Base-by-base conservation (phyloP, 2,329 filamentous ascomycete genomes). In the Cephalotrichum gorgonifer region DNA sequence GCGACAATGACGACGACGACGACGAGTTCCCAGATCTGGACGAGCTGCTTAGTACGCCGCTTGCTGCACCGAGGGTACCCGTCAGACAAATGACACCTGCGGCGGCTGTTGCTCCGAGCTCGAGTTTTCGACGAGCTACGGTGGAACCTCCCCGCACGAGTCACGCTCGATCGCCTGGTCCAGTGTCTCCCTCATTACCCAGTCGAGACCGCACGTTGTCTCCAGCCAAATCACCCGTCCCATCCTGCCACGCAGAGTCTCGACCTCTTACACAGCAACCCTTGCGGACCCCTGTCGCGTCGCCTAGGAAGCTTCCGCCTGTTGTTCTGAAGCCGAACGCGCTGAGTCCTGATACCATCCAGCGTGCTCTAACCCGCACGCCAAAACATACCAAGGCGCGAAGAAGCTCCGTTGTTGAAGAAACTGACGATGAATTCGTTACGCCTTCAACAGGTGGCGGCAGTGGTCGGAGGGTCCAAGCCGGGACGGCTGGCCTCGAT, bases 371-470 rank as follows among this genome's bases (percentile, higher is more conserved):
- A 35, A 41, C 39, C 20, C 48, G 25, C 31, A 45, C 48, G 31
- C 48, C 48, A 26, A 41, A 42, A 17, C 42, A 31, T 26, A 28
- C 14, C 23, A 35, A 38, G 17, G 22, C 39, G n/a, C 48, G 48
- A n/a, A 4, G 35, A 20, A 35, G n/a, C 27, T 62, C 65, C 30
- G 59, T 77, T 6, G 72, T 80, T 38, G 67, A 73, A 47, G 77
- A 81, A 54, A 81, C 77, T 0, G 77, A 80, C 42, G 76, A 79
- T 41, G 76, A 79, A 41, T 73, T 71, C 39, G 55, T 73, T 6
- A 70, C 69, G 5, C 67, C 72, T 12, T 64, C 62, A 8, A 62
- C 61, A 9, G 28, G 47, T 11, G 41, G 28, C 17, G 17, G 35
- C 35, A 17, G n/a, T 22, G n/a, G n/a, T n/a, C n/a, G n/a, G n/a